Conservation (phyloP, 2,329 filamentous ascomycete species). For the Diaporthe eres region DNA sequence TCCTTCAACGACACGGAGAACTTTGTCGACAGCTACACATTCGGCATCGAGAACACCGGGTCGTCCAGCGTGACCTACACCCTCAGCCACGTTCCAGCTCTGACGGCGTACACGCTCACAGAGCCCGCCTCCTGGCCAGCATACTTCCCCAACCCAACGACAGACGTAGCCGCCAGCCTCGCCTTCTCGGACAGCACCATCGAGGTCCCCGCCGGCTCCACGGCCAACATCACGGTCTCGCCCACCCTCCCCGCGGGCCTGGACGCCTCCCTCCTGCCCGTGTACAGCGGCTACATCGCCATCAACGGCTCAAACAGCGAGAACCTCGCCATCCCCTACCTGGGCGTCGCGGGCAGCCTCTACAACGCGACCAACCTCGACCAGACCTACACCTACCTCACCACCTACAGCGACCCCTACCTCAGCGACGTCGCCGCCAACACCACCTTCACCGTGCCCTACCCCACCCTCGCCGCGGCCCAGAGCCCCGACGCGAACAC, state of each 20-base stretch:
- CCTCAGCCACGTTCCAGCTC: constrained; percentile 52
- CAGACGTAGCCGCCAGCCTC: constrained; percentile 41
- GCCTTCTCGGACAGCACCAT: constrained; percentile 44
- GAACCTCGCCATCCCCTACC: constrained; percentile 56
- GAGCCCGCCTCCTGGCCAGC: constrained; percentile 3
- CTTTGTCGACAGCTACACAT: constrained; percentile 45
- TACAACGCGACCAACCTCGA: constrained; percentile 43
- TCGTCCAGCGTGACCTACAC: constrained; percentile 53
- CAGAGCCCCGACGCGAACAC: constrained; percentile 1
- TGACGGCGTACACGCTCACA: constrained; percentile 54
- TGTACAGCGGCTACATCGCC: constrained; percentile 61
- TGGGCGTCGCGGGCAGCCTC: constrained; percentile 53
- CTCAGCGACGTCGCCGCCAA: constrained; percentile 41
- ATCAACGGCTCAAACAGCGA: constrained; percentile 56
- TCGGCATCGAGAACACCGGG: constrained; percentile 58
- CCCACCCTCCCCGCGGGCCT: constrained; percentile 43
- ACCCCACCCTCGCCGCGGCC: constrained; percentile 36
- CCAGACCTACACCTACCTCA: constrained; percentile 39
- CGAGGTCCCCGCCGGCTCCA: constrained; percentile 48
- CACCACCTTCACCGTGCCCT: constrained; percentile 47
- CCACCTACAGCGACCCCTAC: constrained; percentile 32
- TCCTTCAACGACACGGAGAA: constrained; percentile 61
- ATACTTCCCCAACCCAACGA: constrained; percentile 35
- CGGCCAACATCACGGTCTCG: constrained; percentile 47
- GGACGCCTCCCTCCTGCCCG: constrained; percentile 51